Evolutionary conservation across 2,329 filamentous ascomycete genomes (phyloP), one percentile per base, ranked within the genome.

Genomic region (Penicillium sp.): DNA sequence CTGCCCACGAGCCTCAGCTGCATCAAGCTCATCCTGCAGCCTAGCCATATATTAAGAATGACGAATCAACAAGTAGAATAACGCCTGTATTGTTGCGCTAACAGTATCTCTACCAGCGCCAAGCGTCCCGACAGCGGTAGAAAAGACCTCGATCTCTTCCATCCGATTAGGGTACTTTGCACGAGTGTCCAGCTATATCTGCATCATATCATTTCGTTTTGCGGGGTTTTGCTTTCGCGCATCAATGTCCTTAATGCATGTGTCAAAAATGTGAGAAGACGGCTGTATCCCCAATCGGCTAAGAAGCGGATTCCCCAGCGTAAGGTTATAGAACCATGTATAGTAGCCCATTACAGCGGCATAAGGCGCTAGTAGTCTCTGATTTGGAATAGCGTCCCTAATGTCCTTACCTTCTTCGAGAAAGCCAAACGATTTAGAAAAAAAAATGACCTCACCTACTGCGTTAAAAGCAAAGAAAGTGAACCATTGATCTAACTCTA

Each of bases 401-500:
- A 79, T 70, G 61, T 79, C 76, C 9, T 60, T 68, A 28, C 75
- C 75, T 4, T 62, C 60, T 24, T 73, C 66, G 0, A 78, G 49
- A 58, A 79, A 79, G 9, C 75, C 73, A 59, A 78, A 76, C 2
- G 71, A 72, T 37, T 72, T 73, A 45, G 73, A 75, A 64, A 78
- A 78, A 3, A 69, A n/a, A n/a, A n/a, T 77, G 12, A 76, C 71
- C 58, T 78, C 72, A n/a, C 76, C 76, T 22, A 76, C 65, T 30
- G 75, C 73, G 47, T 78, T 76, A 45, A 76, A 78, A 30, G 75
- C 73, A 57, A 75, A 70, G 61, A 73, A 80, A 57, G 75, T 80
- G 57, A 82, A 77, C 75, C 76, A 80, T 28, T 74, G 58, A 33
- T 78, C 75, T 15, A 82, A 77, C 19, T 79, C 69, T n/a, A 79